Percentiles rank a stretch among this genome's conserved stretches.
These are phyloP conservation scores for Entrophospora sp. DNA, from an alignment of 192 early-diverging fungal genomes.

Conservation along the genomic window DNA sequence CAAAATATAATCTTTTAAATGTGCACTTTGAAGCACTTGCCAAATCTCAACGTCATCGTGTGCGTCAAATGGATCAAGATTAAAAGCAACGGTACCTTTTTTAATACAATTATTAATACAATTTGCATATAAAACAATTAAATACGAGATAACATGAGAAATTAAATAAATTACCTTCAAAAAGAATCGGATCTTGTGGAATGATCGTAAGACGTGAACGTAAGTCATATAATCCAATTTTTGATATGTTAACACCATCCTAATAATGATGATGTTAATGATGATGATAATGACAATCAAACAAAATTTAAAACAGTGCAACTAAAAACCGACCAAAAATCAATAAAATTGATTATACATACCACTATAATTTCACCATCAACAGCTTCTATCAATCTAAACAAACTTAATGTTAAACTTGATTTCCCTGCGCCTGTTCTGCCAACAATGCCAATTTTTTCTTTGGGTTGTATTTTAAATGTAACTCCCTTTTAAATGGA, in stretches of 20 bases:
- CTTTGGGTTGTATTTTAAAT: too few species aligned
- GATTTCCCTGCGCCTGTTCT: too few species aligned
- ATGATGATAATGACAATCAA: too few species aligned
- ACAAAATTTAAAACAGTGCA: too few species aligned
- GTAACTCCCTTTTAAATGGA: too few species aligned
- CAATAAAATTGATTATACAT: too few species aligned
- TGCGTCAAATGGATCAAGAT: conserved; percentile 43
- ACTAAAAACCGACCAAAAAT: not conserved
- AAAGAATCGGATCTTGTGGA: conserved; percentile 68
- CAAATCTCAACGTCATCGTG: conserved; percentile 52
- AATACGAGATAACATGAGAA: conserved; percentile 19
- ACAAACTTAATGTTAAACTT: conserved; percentile 38
- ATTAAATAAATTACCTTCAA: conserved; percentile 35
- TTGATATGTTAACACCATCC: conserved; percentile 28
- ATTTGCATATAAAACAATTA: not conserved
- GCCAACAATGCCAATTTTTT: too few species aligned
- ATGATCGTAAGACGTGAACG: conserved; percentile 63
- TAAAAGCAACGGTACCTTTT: conserved; percentile 37
- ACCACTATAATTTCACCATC: conserved; percentile 43
- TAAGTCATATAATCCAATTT: conserved; percentile 47
- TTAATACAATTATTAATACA: not conserved
- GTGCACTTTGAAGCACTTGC: conserved; percentile 54
- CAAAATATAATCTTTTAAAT: conserved; percentile 54
- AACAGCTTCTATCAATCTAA: conserved; percentile 39
- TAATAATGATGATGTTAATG: not conserved